A percentile compares a stretch with the other conserved stretches of the same genome.
Conservation (phyloP, 2,329 filamentous ascomycete species). For the Epicoccum sorghinum region DNA sequence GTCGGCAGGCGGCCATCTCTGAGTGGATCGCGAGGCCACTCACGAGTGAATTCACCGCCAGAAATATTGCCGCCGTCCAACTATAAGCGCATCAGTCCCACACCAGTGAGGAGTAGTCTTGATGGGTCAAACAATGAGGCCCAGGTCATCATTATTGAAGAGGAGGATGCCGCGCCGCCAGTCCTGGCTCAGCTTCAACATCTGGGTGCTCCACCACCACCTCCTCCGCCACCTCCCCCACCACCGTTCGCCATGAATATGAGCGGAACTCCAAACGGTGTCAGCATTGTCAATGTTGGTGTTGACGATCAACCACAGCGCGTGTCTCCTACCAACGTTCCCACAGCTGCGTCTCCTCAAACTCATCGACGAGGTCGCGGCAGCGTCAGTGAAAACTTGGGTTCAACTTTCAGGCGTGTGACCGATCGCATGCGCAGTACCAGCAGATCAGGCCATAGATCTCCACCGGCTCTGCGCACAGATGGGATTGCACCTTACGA, state of each 20-base stretch:
- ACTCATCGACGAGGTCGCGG: constrained; percentile 60
- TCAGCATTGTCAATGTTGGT: constrained; percentile 54
- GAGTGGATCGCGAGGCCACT: constrained; percentile 44
- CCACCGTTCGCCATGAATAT: constrained; percentile 28
- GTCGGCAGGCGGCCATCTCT: constrained; percentile 47
- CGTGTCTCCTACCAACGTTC: constrained; percentile 29
- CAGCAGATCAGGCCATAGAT: constrained; percentile 59
- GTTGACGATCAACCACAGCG: constrained; percentile 49
- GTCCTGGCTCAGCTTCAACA: constrained; percentile 68
- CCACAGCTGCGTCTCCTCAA: constrained; percentile 45
- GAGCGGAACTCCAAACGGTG: constrained; percentile 28
- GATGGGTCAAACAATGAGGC: constrained; percentile 56
- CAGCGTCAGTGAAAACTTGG: constrained; percentile 64
- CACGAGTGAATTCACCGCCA: constrained; percentile 53
- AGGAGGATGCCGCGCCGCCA: constrained; percentile 52
- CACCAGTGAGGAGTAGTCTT: constrained; percentile 58
- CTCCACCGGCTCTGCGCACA: constrained; percentile 47
- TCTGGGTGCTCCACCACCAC: constrained; percentile 60
- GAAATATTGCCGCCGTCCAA: constrained; percentile 41
- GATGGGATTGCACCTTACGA: constrained; percentile 51
- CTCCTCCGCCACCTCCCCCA: constrained; percentile 51
- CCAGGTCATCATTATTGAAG: constrained; percentile 53
- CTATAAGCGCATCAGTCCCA: constrained; percentile 48
- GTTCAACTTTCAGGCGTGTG: constrained; percentile 55
- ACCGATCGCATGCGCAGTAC: constrained; percentile 65